Evolutionary conservation across 2,329 filamentous ascomycete species (phyloP), one percentile per base, ranked within the genome.

Genomic region (Epichloe elymi): DNA sequence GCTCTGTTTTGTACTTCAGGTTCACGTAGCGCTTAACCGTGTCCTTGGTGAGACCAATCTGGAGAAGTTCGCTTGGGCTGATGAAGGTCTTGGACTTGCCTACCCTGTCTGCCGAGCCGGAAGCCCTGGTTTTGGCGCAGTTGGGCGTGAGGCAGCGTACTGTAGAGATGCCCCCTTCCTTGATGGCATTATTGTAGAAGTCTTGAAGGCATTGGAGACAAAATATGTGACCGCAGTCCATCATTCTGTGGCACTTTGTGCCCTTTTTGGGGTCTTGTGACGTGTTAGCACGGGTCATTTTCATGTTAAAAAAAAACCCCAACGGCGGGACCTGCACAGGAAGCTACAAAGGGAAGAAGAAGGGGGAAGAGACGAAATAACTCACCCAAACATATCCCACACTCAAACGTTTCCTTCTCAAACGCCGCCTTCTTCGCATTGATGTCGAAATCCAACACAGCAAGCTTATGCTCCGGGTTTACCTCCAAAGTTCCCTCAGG

Each of bases 191-290:
- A 58, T 85, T 88, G 74, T 95, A 97, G 59, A 91, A 96, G 59
- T 91, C 88, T 55, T 87, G 84, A 3, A 98, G 73, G 61, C 93
- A 98, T n/a, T 80, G 67, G 17, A 84, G 71, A 65, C 93, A 98
- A 63, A 97, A 98, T 38, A 97, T 88, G 63, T 98, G 91, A 0
- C 80, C 82, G 65, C 93, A 98, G 53, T 84, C 81, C 44, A 85
- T 68, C 75, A 97, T 83, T 41, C 80, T 79, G 68, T 97, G 86
- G 64, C 93, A 97, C 11, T 74, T 77, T 0, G 72, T 68, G 1
- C 93, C 93, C 64, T 94, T 96, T 67, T 95, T 95, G 0, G 89
- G 89, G 65, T 97, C 91, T 78, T 51, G 5, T 2, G 11, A 17
- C 33, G 17, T 36, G 52, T 54, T 23, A 53, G 51, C 19, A 12